These are phyloP conservation scores for Nannizziopsis barbatae DNA, from an alignment of 2,329 filamentous ascomycete genomes.

Conservation along the genomic window DNA sequence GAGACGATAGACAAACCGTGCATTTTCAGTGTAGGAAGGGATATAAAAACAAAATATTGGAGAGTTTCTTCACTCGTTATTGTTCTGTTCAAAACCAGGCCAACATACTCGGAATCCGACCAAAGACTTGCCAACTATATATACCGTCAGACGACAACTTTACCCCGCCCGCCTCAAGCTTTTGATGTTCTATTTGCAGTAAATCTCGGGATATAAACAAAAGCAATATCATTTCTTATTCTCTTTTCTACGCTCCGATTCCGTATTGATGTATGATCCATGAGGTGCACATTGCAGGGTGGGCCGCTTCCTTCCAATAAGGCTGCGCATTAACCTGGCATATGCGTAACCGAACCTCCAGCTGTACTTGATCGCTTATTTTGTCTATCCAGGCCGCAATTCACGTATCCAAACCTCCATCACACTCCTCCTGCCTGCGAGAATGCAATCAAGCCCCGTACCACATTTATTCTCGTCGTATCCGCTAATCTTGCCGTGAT, in stretches of 20 bases:
- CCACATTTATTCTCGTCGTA: neutral
- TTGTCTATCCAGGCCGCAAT: too few species aligned
- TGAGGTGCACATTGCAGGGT: too few species aligned
- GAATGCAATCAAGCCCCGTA: neutral
- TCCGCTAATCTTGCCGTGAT: neutral
- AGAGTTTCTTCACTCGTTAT: neutral
- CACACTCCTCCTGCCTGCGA: neutral
- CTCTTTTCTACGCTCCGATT: too few species aligned
- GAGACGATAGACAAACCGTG: neutral
- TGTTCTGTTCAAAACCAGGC: too few species aligned
- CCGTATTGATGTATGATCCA: too few species aligned
- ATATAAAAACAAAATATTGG: neutral
- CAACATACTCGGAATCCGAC: too few species aligned
- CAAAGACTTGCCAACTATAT: too few species aligned
- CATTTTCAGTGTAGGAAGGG: neutral
- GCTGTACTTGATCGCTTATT: neutral
- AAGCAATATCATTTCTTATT: too few species aligned
- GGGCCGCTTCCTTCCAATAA: neutral
- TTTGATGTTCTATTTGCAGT: too few species aligned
- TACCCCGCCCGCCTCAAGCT: too few species aligned
- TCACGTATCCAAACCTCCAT: neutral
- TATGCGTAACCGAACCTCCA: neutral
- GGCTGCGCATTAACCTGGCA: neutral
- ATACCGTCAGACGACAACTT: too few species aligned
- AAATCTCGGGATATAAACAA: too few species aligned